phyloP scores from a whole-genome alignment of 805 yeast genomes.

The Torulaspora gathmanii region DNA sequence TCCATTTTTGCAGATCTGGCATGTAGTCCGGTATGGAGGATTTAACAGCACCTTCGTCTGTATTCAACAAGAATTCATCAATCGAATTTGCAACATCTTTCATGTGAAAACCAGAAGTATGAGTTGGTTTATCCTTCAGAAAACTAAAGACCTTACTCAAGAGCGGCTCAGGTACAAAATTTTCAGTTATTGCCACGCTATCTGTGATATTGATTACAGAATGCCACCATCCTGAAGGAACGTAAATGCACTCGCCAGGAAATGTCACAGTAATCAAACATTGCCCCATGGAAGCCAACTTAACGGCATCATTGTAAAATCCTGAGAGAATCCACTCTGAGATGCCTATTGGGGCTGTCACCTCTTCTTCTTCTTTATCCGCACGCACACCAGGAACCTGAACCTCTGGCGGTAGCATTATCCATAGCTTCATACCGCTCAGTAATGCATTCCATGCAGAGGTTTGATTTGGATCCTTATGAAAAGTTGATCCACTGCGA shows the following conservation, averaged over 20 bases:
- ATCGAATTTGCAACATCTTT: conserved; percentile 43
- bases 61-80: conserved; percentile 14
- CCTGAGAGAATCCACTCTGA: conserved; percentile 90
- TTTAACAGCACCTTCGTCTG: conserved; percentile 6
- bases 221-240: conserved; percentile 99
- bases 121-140: conserved; percentile 60
- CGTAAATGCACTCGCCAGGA: conserved; percentile 81
- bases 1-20: conserved; percentile 29
- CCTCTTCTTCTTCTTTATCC: conserved; percentile 74
- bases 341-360: conserved; percentile 84
- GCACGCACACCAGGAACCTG: conserved; percentile 85
- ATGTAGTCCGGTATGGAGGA: conserved; percentile 8
- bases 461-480: conserved; percentile 87
- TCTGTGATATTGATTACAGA: conserved; percentile 80
- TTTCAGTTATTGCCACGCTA: conserved; percentile 82
- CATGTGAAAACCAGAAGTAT: conserved; percentile 75
- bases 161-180: conserved; percentile 69
- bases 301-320: conserved; percentile 64
- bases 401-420: conserved; percentile 75
- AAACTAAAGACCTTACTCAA: conserved; percentile 61
- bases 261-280: conserved; percentile 69
- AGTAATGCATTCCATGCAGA: conserved; percentile 86
- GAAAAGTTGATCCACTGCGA: conserved; percentile 84
- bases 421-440: conserved; percentile 75
- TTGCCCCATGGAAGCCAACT: conserved; percentile 44